Percentiles rank a stretch among this genome's conserved stretches.
Conservation (phyloP, 2,329 filamentous ascomycete genomes). For the Calonectria fujianensis region DNA sequence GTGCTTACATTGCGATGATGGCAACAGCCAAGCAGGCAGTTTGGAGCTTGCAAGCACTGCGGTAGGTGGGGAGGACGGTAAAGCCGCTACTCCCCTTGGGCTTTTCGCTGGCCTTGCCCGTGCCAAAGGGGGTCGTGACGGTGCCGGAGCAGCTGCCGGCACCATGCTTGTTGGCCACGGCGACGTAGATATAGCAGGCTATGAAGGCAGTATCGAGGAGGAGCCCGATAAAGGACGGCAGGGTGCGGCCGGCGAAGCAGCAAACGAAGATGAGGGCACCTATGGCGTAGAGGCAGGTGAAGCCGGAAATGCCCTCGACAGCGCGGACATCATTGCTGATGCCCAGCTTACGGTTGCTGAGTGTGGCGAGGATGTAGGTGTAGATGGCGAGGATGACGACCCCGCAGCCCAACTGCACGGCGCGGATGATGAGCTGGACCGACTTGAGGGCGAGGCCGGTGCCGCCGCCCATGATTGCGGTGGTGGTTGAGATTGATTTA, state of each 20-base stretch:
- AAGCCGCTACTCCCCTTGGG: constrained; percentile 69
- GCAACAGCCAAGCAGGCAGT: constrained; percentile 86
- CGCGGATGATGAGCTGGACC: constrained; percentile 82
- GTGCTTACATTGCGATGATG: constrained; percentile 82
- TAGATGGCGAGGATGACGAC: constrained; percentile 86
- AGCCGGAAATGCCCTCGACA: constrained; percentile 86
- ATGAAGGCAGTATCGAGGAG: constrained; percentile 86
- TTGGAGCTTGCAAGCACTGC: constrained; percentile 82
- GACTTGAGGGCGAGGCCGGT: constrained; percentile 77
- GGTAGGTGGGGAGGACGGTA: constrained; percentile 67
- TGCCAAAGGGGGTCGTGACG: constrained; percentile 82
- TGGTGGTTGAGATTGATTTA: neutral
- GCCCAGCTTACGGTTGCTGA: constrained; percentile 76
- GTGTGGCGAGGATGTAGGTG: constrained; percentile 88
- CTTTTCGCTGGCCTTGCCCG: constrained; percentile 72
- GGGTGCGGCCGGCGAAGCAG: constrained; percentile 83
- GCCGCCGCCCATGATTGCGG: constrained; percentile 56
- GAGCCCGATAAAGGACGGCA: constrained; percentile 84
- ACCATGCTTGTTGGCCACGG: constrained; percentile 82
- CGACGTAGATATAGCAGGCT: constrained; percentile 87
- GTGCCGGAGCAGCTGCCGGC: constrained; percentile 76
- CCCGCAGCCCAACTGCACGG: constrained; percentile 83
- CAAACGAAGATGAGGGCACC: constrained; percentile 84
- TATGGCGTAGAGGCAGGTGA: constrained; percentile 83
- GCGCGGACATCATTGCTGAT: constrained; percentile 82